A percentile compares a stretch with the other conserved stretches of the same genome.
Conservation (phyloP, 2,329 filamentous ascomycete genomes). For the Ophiosphaerella herpotricha region DNA sequence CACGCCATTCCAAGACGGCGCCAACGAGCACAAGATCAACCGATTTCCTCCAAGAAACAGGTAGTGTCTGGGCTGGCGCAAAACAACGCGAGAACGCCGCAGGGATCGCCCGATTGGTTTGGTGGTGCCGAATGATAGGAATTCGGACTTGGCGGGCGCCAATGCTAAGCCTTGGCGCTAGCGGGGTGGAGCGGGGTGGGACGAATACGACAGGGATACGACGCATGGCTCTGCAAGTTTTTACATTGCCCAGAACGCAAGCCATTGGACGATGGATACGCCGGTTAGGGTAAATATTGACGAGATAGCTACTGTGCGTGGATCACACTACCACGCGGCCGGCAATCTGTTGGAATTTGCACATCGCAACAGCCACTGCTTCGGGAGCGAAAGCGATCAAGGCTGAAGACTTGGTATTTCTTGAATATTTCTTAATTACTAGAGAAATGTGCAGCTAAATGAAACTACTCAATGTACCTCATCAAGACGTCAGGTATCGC, state of each 20-base stretch:
- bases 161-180: constrained; percentile 19
- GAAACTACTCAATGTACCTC: constrained; percentile 13
- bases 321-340: too few species aligned
- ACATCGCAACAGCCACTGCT: too few species aligned
- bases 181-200: constrained; percentile 31
- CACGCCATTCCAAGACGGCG: constrained; percentile 1
- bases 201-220: neutral
- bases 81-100: neutral
- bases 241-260: too few species aligned
- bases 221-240: neutral
- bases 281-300: too few species aligned
- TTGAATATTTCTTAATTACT: constrained; percentile 13
- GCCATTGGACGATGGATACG: too few species aligned
- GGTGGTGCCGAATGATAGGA: constrained; percentile 18
- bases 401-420: neutral
- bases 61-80: constrained; percentile 29
- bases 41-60: neutral
- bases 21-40: neutral
- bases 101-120: neutral
- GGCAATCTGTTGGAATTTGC: too few species aligned
- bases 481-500: constrained; percentile 25
- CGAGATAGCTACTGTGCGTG: too few species aligned
- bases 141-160: constrained; percentile 16
- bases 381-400: neutral
- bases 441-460: constrained; percentile 8